phyloP scores from a whole-genome alignment of 192 early-diverging fungal genomes.

The Umbelopsis ramanniana region DNA sequence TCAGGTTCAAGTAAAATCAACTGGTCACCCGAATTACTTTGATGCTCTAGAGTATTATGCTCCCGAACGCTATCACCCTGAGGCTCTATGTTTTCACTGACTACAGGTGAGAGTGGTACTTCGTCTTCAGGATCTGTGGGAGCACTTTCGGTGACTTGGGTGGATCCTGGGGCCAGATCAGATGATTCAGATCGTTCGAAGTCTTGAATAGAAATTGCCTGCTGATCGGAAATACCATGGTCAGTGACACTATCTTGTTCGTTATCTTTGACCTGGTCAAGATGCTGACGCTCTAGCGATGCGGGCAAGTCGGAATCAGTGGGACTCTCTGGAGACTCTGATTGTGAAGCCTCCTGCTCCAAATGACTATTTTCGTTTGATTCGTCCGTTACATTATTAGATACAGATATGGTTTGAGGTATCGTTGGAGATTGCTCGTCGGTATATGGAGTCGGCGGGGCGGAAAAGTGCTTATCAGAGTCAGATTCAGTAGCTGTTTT shows the following conservation, averaged over 20 bases:
- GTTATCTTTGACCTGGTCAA: not conserved
- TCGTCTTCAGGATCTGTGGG: not conserved
- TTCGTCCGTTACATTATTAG: not conserved
- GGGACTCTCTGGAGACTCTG: not conserved
- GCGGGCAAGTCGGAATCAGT: not conserved
- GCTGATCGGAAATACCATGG: not conserved
- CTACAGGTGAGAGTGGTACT: not conserved
- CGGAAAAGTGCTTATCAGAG: not conserved
- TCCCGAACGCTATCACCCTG: too few relatives aligned
- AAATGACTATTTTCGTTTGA: not conserved
- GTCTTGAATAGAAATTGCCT: not conserved
- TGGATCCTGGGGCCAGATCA: not conserved
- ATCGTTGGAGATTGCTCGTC: not conserved
- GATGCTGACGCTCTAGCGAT: not conserved
- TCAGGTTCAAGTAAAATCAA: too few relatives aligned
- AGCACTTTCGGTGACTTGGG: not conserved
- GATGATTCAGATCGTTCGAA: not conserved
- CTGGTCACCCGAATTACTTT: too few relatives aligned
- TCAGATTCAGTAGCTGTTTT: constrained; percentile 1
- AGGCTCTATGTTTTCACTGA: not conserved
- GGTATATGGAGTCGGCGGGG: not conserved
- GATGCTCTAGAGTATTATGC: too few relatives aligned
- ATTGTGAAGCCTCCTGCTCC: not conserved
- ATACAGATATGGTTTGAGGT: not conserved
- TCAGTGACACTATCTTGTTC: not conserved